Conservation (phyloP, 1,139 yeast species). For the Hansenula sp. region DNA sequence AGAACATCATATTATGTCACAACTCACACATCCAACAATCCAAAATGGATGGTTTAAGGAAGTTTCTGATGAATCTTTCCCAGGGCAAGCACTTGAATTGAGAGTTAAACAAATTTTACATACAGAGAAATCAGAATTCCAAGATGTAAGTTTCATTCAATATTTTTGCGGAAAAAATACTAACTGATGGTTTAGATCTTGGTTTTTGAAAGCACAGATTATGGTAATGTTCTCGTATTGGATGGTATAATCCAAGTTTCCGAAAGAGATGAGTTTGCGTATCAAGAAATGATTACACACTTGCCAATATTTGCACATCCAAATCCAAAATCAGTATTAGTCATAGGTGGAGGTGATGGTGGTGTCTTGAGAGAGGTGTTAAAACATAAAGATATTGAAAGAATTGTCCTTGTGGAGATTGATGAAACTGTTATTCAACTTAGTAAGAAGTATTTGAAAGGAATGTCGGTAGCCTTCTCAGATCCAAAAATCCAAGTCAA, state of each 20-base stretch:
- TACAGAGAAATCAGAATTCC: constrained; percentile 73
- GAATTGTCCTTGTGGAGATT: constrained; percentile 82
- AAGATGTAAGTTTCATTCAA: constrained; percentile 51
- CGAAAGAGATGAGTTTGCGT: constrained; percentile 85
- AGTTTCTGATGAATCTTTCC: constrained; percentile 83
- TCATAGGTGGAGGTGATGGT: constrained; percentile 94
- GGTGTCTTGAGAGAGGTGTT: constrained; percentile 84
- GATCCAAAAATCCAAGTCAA: constrained; percentile 72
- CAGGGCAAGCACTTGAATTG: constrained; percentile 92
- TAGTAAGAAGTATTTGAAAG: constrained; percentile 70
- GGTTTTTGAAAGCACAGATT: constrained; percentile 67
- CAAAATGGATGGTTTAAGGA: constrained; percentile 91
- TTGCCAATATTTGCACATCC: constrained; percentile 75
- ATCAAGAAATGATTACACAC: constrained; percentile 86
- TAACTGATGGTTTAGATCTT: constrained; percentile 25
- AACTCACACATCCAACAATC: constrained; percentile 21
- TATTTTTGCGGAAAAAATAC: too few species aligned
- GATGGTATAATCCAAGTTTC: constrained; percentile 89
- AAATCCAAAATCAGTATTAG: constrained; percentile 68
- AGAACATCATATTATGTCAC: neutral
- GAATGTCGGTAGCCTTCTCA: constrained; percentile 68
- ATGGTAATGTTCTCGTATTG: constrained; percentile 80
- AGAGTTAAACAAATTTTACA: constrained; percentile 74
- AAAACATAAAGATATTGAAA: constrained; percentile 69
- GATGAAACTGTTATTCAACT: constrained; percentile 82